phyloP scores from a whole-genome alignment of 257 asterid genomes.

The Verbena officinalis region DNA sequence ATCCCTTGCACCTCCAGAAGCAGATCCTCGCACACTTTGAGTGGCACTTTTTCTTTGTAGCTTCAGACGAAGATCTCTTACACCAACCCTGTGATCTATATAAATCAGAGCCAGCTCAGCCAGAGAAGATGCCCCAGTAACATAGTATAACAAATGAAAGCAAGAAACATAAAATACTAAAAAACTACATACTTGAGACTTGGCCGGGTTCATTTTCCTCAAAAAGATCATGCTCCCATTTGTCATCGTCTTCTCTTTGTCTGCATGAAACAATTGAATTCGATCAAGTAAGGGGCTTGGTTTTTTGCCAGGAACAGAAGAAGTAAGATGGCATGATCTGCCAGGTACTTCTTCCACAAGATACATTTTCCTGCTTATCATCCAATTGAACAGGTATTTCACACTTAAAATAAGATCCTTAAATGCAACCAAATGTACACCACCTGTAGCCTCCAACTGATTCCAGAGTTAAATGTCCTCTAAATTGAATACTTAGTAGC shows the following conservation, averaged over 20 bases:
- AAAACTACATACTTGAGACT: constrained; percentile 52
- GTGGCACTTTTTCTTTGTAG: constrained; percentile 78
- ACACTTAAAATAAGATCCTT: constrained; percentile 25
- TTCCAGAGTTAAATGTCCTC: not conserved
- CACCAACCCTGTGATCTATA: constrained; percentile 67
- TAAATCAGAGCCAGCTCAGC: constrained; percentile 18
- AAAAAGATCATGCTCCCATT: constrained; percentile 91
- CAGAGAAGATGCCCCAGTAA: constrained; percentile 13
- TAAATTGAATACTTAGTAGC: not conserved
- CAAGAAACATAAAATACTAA: not conserved
- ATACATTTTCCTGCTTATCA: constrained; percentile 31
- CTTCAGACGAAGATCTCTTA: constrained; percentile 87
- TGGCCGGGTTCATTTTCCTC: constrained; percentile 46
- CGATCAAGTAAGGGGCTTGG: constrained; percentile 26
- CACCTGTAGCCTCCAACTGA: not conserved
- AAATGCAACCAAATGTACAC: constrained; percentile 21
- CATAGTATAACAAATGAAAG: constrained; percentile 28
- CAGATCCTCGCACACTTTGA: constrained; percentile 58
- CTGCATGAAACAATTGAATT: constrained; percentile 49
- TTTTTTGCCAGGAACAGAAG: constrained; percentile 27
- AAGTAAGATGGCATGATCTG: constrained; percentile 27
- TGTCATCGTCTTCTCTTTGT: constrained; percentile 82
- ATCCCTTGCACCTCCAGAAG: constrained; percentile 77
- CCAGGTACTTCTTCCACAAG: constrained; percentile 30
- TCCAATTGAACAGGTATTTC: constrained; percentile 34